Base-by-base conservation (phyloP, 306 rosid species). In the Vigna unguiculata region DNA sequence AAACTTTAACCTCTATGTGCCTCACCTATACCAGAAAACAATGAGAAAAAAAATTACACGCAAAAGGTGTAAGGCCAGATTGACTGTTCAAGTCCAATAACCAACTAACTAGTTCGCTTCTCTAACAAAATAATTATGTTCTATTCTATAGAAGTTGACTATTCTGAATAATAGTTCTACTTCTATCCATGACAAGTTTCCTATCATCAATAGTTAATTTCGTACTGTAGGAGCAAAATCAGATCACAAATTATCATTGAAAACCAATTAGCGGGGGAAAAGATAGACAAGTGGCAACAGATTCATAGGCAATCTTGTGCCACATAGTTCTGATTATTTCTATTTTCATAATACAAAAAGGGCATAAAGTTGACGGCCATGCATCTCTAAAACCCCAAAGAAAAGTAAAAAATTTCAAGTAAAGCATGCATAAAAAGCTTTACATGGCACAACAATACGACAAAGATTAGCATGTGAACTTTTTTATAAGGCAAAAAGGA, bases 301-400 rank as follows among this genome's bases (percentile, higher is more conserved):
- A 53, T 55, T 71, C 78, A 74, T 12, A 78, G 78, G 74, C 73
- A 74, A 77, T 72, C 74, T 63, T 64, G 70, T 45, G 77, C 85
- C 82, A 75, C 76, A 60, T 30, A 69, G 61, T 80, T 69, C 86
- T 64, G 81, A 83, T 83, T 85, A 83, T 90, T 85, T 84, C 70
- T 85, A 76, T 81, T 83, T 81, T 80, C 79, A 75, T 66, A 77
- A 62, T 93, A 86, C 89, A 86, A 74, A 28, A 76, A 62, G 85
- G 71, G 80, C 74, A 83, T 74, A 61, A 65, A 66, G 63, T 55
- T 48, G 79, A 74, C 22, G 81, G 78, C 47, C 40, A 84, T 60
- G 54, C 72, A 63, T 78, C 75, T 75, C 85, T 74, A 79, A 20
- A 53, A 78, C 71, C 79, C 79, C 46, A 79, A 81, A 34, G 16